Conservation (phyloP, 192 early-diverging fungal species). For the Anaeromyces robustus region DNA sequence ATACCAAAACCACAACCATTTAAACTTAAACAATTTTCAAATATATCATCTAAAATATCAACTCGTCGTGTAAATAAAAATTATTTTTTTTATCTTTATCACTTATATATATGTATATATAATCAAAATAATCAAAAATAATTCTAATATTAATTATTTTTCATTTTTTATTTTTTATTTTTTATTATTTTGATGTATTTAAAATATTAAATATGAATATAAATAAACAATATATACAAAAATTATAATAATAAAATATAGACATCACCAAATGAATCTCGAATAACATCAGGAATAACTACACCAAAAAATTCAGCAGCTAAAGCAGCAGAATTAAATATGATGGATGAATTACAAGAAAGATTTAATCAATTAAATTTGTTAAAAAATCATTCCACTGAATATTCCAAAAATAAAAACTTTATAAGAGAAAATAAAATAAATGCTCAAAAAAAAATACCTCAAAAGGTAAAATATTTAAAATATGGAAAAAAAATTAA, state of each 20-base stretch:
- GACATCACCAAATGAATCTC: not conserved
- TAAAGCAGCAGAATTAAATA: not conserved
- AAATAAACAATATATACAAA: too few species aligned
- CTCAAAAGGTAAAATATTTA: not conserved
- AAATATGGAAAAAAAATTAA: not conserved
- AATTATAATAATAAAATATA: not conserved
- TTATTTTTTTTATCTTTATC: too few species aligned
- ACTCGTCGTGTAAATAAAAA: not conserved
- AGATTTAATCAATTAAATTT: not conserved
- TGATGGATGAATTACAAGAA: not conserved
- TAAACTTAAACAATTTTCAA: not conserved
- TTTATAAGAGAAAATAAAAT: not conserved
- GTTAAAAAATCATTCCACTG: not conserved
- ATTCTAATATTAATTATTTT: too few species aligned
- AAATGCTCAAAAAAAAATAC: not conserved
- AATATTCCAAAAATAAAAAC: not conserved
- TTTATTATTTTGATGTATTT: too few species aligned
- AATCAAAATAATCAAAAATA: too few species aligned
- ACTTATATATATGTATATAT: too few species aligned
- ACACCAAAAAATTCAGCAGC: not conserved
- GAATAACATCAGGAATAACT: not conserved
- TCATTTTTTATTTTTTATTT: too few species aligned
- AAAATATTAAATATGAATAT: too few species aligned
- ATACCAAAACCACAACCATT: not conserved
- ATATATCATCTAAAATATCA: not conserved